Evolutionary conservation across 2,329 filamentous ascomycete genomes (phyloP), one percentile per base, ranked within the genome.

Genomic region (Verticillium nonalfalfae): DNA sequence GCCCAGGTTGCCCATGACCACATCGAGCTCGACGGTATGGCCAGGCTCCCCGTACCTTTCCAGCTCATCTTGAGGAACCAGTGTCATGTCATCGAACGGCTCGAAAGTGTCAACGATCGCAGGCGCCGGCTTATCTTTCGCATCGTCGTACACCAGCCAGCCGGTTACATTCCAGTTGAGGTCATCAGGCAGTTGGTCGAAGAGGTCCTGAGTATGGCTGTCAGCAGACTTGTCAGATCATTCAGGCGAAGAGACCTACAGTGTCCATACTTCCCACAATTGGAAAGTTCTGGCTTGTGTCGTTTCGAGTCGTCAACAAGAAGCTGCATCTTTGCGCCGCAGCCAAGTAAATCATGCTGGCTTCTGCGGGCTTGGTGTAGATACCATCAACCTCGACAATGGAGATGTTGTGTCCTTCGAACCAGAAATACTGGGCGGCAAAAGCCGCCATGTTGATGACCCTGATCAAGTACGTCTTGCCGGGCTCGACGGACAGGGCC

Each of bases 371-470:
- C 62, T 90, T 80, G 0, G 82, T 86, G 66, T 89, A 91, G 11
- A 91, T 79, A 7, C 89, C 90, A 69, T 92, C 90, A 1, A 91
- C 84, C 71, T 91, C 89, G 38, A 92, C 81, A 60, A 92, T 86
- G 34, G 79, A 82, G 75, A 92, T 85, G 36, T 83, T 87, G 67
- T 88, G 85, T 18, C 81, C 84, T 69, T 89, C 86, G 60, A 89
- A 84, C 85, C 85, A 89, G 56, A 89, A 69, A 65, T 88, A 87
- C 67, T 88, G 85, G 3, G 80, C 82, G 1, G 85, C 84, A 74
- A 91, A 93, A 15, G 89, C 90, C 14, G 86, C 89, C 21, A 91
- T 84, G 67, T 91, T 92, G 67, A 91, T 78, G 62, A 93, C 78
- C 54, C 87, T 87, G 67, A 94, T 81, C 9, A 91, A 76, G 62